Percentiles rank a stretch among this genome's conserved stretches.
These are phyloP conservation scores for Termitomyces sp. DNA, from an alignment of 768 basidiomycete genomes.

Conservation along the genomic window DNA sequence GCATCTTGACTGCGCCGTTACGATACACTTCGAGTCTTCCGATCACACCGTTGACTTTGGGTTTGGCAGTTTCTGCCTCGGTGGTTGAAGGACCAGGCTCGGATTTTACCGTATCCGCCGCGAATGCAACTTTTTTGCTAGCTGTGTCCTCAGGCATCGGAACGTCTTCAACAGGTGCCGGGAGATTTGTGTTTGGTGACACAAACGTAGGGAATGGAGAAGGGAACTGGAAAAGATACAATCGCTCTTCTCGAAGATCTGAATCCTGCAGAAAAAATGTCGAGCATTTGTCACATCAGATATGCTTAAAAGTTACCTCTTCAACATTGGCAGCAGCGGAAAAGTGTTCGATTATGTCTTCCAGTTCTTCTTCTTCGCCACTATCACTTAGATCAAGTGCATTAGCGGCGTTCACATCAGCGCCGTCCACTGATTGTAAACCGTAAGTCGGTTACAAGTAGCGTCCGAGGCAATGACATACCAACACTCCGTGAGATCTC, in stretches of 20 bases:
- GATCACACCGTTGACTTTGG: slow-evolving; percentile 65
- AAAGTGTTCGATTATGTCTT: slow-evolving; percentile 73
- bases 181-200: slow-evolving; percentile 25
- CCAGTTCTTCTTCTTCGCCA: slow-evolving; percentile 75
- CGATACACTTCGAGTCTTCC: slow-evolving; percentile 83
- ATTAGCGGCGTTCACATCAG: slow-evolving; percentile 44
- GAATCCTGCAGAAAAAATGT: slow-evolving; percentile 27
- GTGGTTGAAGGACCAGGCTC: slow-evolving; percentile 25
- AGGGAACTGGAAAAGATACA: slow-evolving; percentile 92
- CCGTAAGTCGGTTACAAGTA: not conserved
- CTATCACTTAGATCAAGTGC: slow-evolving; percentile 69
- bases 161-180: slow-evolving; percentile 22
- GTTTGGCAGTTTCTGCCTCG: slow-evolving; percentile 17
- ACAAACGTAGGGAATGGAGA: slow-evolving; percentile 74
- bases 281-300: not conserved
- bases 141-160: slow-evolving; percentile 24
- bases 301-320: slow-evolving; percentile 27
- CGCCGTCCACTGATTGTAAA: slow-evolving; percentile 5
- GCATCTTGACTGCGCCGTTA: slow-evolving; percentile 84
- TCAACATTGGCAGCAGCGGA: slow-evolving; percentile 29
- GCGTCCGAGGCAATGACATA: slow-evolving; percentile 14
- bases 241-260: slow-evolving; percentile 49
- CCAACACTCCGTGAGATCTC: slow-evolving; percentile 23
- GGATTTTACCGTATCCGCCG: slow-evolving; percentile 51
- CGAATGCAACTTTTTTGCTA: slow-evolving; percentile 59